Evolutionary conservation across 1,284 basidiomycete genomes (phyloP).

Genomic region (Hypsizygus ulmarius): DNA sequence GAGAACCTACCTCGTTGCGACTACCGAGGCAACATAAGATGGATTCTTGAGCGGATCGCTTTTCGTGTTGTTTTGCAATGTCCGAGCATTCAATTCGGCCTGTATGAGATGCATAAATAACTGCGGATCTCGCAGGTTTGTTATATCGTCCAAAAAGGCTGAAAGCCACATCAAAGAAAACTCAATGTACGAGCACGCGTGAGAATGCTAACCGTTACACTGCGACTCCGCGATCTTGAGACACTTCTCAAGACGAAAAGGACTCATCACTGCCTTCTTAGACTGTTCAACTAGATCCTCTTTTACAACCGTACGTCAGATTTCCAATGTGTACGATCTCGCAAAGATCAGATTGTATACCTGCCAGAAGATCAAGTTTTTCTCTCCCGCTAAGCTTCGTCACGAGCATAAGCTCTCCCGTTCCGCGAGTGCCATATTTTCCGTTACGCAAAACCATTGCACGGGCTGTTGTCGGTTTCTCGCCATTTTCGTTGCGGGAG

Average conservation of each 20-base stretch:
- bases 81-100: slow-evolving; percentile 51
- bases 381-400: slow-evolving; percentile 68
- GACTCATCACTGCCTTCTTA: slow-evolving; percentile 55
- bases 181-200: not conserved
- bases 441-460: slow-evolving; percentile 74
- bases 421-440: slow-evolving; percentile 66
- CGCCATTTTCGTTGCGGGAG: slow-evolving; percentile 46
- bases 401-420: slow-evolving; percentile 58
- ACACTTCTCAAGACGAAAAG: slow-evolving; percentile 61
- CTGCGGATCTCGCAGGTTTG: slow-evolving; percentile 57
- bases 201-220: slow-evolving; percentile 50
- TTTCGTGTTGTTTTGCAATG: slow-evolving; percentile 33
- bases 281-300: slow-evolving; percentile 65
- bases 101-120: slow-evolving; percentile 55
- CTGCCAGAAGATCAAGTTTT: slow-evolving; percentile 73
- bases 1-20: slow-evolving; percentile 53
- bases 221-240: slow-evolving; percentile 68
- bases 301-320: slow-evolving; percentile 27
- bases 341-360: slow-evolving; percentile 34
- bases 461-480: slow-evolving; percentile 61
- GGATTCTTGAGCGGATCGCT: slow-evolving; percentile 39
- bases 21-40: slow-evolving; percentile 50
- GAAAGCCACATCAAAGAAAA: not conserved
- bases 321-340: slow-evolving; percentile 10
- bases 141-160: slow-evolving; percentile 69